Base-by-base conservation (phyloP, 2,329 filamentous ascomycete species). In the Fusarium tricinctum region DNA sequence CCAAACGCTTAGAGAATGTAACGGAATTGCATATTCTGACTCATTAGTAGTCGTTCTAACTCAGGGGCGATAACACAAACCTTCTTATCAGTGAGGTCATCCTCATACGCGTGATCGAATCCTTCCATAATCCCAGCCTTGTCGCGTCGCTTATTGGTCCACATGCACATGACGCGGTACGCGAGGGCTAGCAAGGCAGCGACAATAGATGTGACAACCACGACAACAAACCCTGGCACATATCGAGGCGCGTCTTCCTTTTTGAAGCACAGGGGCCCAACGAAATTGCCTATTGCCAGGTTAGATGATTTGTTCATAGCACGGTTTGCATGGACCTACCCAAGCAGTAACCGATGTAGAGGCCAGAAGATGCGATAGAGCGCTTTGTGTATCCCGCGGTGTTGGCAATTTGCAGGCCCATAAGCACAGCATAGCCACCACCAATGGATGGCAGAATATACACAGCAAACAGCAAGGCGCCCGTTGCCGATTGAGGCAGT, bases 361-460 rank as follows among this genome's bases (percentile, higher is more conserved):
- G 76, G 0, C 83, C 83, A 3, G 82, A 83, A 1, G 82, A 83
- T 2, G 80, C 81, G 2, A 85, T 75, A 2, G 81, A 81, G 2
- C 82, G 76, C 73, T 86, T 86, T 0, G 84, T 85, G 52, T 86
- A 85, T 2, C 84, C 84, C 0, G 84, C 82, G 13, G 81, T 85
- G 62, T 86, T 85, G 26, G 83, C 82, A 78, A 87, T 71, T 39
- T 72, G 70, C 1, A 58, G 40, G 12, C 69, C 70, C 70, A 72
- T 84, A 0, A 85, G 71, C 8, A 86, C 81, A 2, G 81, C 83
- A 61, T 86, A 87, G 1, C 79, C 81, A 3, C 79, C 83, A 0
- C 77, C 78, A 1, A 79, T 65, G 0, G 80, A 81, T 1, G 83
- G 80, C 10, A 86, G 73, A 44, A 86, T 85, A 47, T 82, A 83